Evolutionary conservation across 2,329 filamentous ascomycete genomes (phyloP).

Genomic region (Geosmithia morbida): DNA sequence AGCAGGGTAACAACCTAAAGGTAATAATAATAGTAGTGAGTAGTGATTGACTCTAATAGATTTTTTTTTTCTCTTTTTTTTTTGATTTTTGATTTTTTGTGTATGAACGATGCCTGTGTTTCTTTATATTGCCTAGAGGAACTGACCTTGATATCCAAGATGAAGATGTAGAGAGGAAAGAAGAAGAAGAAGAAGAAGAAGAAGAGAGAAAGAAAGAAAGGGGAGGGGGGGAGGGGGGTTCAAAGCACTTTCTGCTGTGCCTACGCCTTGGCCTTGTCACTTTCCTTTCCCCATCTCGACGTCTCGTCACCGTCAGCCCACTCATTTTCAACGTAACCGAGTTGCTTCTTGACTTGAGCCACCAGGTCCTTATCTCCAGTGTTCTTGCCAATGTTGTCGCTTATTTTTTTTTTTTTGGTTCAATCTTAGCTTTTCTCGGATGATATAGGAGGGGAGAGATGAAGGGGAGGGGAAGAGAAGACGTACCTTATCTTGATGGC

Average conservation of each 20-base stretch:
- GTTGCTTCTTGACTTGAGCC: constrained; percentile 64
- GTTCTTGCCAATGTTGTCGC: constrained; percentile 84
- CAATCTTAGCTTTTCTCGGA: background rate
- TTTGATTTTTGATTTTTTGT: no score
- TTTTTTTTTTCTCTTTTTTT: no score
- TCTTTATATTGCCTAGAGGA: no score
- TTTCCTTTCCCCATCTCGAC: constrained; percentile 57
- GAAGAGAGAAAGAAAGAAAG: background rate
- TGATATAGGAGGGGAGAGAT: background rate
- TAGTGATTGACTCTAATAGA: no score
- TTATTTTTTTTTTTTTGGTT: no score
- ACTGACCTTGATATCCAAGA: no score
- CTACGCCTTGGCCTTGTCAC: background rate
- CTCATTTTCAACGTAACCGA: constrained; percentile 74
- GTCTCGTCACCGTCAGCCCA: constrained; percentile 80
- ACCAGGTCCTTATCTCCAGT: constrained; percentile 75
- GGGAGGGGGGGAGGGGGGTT: background rate
- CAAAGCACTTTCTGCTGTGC: no score
- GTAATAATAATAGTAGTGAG: no score
- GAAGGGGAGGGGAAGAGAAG: background rate
- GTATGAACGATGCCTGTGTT: no score
- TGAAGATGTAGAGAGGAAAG: no score
- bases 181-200: background rate
- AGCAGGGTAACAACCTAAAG: no score
- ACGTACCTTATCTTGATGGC: constrained; percentile 73